Conservation (phyloP, 768 basidiomycete species). For the Boletus rex-veris region DNA sequence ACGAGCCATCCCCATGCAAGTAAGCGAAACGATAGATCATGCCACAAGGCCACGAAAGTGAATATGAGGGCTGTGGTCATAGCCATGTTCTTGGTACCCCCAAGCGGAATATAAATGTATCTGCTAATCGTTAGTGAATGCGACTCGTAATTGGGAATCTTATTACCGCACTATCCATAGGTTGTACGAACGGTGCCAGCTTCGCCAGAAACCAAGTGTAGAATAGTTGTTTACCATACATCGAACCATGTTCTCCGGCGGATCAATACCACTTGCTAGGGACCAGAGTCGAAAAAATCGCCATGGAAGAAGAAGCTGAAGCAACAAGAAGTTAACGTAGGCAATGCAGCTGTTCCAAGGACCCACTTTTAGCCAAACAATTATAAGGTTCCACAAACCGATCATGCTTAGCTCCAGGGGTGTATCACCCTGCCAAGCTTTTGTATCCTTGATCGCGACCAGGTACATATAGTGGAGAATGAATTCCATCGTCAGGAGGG, state of each 20-base stretch:
- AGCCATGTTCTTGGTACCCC: slow-evolving; percentile 57
- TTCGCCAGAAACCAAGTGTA: slow-evolving; percentile 87
- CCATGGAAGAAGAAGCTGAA: slow-evolving; percentile 89
- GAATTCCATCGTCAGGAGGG: slow-evolving; percentile 82
- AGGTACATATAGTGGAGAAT: slow-evolving; percentile 95
- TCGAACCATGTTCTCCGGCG: slow-evolving; percentile 98
- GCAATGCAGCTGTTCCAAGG: neutral
- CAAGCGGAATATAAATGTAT: slow-evolving; percentile 93
- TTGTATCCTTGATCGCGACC: slow-evolving; percentile 89
- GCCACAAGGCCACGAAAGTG: slow-evolving; percentile 97
- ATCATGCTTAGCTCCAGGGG: slow-evolving; percentile 86
- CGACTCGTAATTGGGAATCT: slow-evolving; percentile 4
- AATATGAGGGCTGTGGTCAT: slow-evolving; percentile 78
- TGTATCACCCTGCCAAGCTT: slow-evolving; percentile 75
- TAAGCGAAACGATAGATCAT: slow-evolving; percentile 83
- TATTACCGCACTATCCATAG: slow-evolving; percentile 85
- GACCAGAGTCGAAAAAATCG: slow-evolving; percentile 97
- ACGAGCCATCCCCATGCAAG: slow-evolving; percentile 98
- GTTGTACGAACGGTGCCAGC: slow-evolving; percentile 96
- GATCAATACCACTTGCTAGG: slow-evolving; percentile 80
- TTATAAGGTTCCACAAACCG: slow-evolving; percentile 94
- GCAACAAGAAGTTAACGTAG: neutral
- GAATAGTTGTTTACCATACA: slow-evolving; percentile 99
- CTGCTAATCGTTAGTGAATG: slow-evolving; percentile 37
- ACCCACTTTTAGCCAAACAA: slow-evolving; percentile 93